phyloP scores from a whole-genome alignment of 2,329 filamentous ascomycete species.

The Botrytis pseudocinerea region DNA sequence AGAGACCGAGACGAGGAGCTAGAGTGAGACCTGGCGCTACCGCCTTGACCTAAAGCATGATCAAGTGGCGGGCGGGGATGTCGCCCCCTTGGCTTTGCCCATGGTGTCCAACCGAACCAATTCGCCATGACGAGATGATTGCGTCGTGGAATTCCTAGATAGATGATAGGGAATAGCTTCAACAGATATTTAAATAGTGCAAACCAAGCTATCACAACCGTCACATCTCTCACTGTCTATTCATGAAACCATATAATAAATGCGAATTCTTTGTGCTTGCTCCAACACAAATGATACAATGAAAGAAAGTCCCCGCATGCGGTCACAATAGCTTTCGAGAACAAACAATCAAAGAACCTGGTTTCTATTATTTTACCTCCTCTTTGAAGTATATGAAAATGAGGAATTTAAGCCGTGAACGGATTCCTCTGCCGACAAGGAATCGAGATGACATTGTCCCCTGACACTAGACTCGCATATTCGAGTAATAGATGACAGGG shows the following conservation, averaged over 20 bases:
- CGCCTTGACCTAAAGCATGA: not conserved
- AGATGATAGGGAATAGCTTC: not conserved
- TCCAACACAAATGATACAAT: not conserved
- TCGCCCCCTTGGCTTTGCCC: not conserved
- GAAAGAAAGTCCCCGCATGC: conserved; percentile 19
- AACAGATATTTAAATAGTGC: not conserved
- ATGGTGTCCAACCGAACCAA: conserved; percentile 7
- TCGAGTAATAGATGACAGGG: not conserved
- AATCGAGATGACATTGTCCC: not conserved
- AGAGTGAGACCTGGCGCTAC: too few species aligned
- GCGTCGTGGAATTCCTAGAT: not conserved
- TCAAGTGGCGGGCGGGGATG: too few species aligned
- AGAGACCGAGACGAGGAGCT: not conserved
- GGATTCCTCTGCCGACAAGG: not conserved
- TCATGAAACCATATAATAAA: conserved; percentile 9
- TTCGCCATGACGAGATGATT: not conserved
- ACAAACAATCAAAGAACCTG: not conserved
- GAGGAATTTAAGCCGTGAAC: not conserved
- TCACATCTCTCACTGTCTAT: too few species aligned
- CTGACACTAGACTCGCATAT: not conserved
- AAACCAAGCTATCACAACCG: not conserved
- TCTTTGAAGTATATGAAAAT: not conserved
- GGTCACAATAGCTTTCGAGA: not conserved
- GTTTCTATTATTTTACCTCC: not conserved
- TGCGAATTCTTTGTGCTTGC: conserved; percentile 2